Conservation (phyloP, 208 protist species). For the Sergeia podlipaevii region DNA sequence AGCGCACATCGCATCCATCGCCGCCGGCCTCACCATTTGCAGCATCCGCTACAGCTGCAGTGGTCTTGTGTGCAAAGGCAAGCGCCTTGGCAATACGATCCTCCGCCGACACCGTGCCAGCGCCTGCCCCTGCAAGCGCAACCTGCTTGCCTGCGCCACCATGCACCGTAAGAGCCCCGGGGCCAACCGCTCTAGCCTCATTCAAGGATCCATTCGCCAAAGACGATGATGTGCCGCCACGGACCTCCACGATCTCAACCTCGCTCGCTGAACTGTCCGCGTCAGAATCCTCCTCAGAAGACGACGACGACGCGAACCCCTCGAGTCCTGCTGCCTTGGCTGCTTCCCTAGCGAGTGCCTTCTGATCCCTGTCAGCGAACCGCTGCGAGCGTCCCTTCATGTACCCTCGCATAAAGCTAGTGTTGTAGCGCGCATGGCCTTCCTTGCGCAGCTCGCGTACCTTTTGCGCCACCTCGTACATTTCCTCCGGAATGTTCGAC, state of each 20-base stretch:
- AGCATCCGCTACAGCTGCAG: slow-evolving; percentile 26
- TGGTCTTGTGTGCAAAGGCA: slow-evolving; percentile 75
- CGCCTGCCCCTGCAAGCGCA: not conserved
- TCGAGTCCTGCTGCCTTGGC: slow-evolving; percentile 73
- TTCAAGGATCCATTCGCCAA: not conserved
- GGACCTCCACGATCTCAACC: slow-evolving; percentile 19
- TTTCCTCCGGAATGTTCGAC: slow-evolving; percentile 73
- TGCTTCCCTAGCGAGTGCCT: slow-evolving; percentile 54
- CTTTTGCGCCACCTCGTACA: slow-evolving; percentile 64
- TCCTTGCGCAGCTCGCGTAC: slow-evolving; percentile 71
- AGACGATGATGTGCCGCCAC: slow-evolving; percentile 2
- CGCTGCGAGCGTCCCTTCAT: slow-evolving; percentile 48
- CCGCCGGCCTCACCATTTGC: slow-evolving; percentile 13
- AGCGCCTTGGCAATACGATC: slow-evolving; percentile 61
- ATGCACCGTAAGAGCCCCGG: slow-evolving; percentile 14
- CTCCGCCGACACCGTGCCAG: slow-evolving; percentile 20
- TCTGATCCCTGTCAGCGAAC: slow-evolving; percentile 56
- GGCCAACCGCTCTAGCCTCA: no score
- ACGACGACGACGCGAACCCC: slow-evolving; percentile 59
- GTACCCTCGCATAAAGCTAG: slow-evolving; percentile 77
- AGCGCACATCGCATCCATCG: slow-evolving; percentile 28
- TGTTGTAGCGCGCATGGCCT: slow-evolving; percentile 52
- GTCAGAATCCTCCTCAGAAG: slow-evolving; percentile 38
- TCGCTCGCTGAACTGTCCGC: slow-evolving; percentile 26
- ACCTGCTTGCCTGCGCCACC: slow-evolving; percentile 14